phyloP scores from a whole-genome alignment of 495 filamentous ascomycete species.

The Aspergillus nanangensis region DNA sequence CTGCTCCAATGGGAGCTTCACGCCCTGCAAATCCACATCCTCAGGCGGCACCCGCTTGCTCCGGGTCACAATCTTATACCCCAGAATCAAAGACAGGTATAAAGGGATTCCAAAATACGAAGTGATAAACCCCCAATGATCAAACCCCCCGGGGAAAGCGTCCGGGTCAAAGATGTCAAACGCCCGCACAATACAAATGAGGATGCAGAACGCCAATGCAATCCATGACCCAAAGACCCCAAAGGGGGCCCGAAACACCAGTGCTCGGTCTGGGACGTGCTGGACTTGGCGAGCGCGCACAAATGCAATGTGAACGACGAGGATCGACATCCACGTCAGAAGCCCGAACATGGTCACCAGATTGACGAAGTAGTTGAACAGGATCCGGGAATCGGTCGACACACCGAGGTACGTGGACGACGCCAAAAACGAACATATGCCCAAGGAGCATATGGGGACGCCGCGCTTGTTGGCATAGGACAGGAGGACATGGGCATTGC shows the following conservation, averaged over 20 bases:
- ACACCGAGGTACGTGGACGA: slow-evolving; percentile 74
- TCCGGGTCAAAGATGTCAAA: slow-evolving; percentile 57
- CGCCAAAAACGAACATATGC: slow-evolving; percentile 50
- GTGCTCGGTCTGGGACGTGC: slow-evolving; percentile 51
- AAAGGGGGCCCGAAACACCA: slow-evolving; percentile 71
- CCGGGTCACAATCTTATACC: slow-evolving; percentile 57
- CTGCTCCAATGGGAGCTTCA: too few species aligned
- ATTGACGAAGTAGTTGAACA: slow-evolving; percentile 78
- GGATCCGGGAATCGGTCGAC: slow-evolving; percentile 50
- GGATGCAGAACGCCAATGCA: slow-evolving; percentile 58
- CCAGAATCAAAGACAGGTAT: slow-evolving; percentile 64
- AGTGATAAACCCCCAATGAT: slow-evolving; percentile 66
- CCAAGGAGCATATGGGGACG: slow-evolving; percentile 67
- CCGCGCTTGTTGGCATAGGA: slow-evolving; percentile 62
- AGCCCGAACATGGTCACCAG: slow-evolving; percentile 73
- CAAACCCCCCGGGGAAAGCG: slow-evolving; percentile 38
- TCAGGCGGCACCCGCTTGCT: slow-evolving; percentile 47
- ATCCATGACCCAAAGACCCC: slow-evolving; percentile 61
- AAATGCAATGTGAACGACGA: slow-evolving; percentile 75
- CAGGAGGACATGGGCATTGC: slow-evolving; percentile 67
- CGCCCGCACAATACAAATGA: slow-evolving; percentile 71
- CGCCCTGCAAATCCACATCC: slow-evolving; percentile 48
- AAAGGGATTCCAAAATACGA: slow-evolving; percentile 73
- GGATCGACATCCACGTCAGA: slow-evolving; percentile 65
- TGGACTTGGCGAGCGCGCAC: slow-evolving; percentile 66